These are phyloP conservation scores for Nemania sp. DNA, from an alignment of 2,329 filamentous ascomycete species.

Conservation along the genomic window DNA sequence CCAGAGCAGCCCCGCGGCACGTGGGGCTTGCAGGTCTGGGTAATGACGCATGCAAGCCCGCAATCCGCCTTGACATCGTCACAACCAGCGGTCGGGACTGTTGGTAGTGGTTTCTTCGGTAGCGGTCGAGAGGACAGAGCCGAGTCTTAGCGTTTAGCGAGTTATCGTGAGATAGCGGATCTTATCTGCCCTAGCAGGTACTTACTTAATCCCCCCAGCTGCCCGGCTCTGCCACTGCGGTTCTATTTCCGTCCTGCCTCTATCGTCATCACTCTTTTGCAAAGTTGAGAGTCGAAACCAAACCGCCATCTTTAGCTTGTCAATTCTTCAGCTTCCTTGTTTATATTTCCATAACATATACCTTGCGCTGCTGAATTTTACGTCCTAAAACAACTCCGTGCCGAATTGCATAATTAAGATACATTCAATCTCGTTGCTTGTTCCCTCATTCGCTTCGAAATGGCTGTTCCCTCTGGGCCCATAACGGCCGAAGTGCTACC, in stretches of 20 bases:
- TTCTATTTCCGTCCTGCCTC: no score
- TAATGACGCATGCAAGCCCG: conserved; percentile 22
- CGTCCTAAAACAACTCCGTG: no score
- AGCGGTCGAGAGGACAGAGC: no score
- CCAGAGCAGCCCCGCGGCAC: conserved; percentile 16
- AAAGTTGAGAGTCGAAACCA: neutral
- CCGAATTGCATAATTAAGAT: no score
- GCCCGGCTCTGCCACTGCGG: no score
- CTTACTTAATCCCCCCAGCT: neutral
- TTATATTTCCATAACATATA: no score
- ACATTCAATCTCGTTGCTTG: no score
- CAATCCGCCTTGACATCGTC: conserved; percentile 16
- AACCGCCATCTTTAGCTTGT: conserved; percentile 7
- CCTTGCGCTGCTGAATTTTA: no score
- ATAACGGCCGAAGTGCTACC: conserved; percentile 63
- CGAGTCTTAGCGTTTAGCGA: neutral
- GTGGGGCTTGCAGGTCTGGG: conserved; percentile 27
- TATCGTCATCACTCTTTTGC: conserved; percentile 13
- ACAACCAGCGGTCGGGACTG: conserved; percentile 21
- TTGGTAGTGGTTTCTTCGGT: neutral
- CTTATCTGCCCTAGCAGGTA: neutral
- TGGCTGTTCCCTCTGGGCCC: conserved; percentile 34
- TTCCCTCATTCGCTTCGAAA: conserved; percentile 16
- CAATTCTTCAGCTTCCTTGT: conserved; percentile 11
- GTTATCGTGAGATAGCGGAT: neutral